Percentiles rank a stretch among this genome's conserved stretches.
These are phyloP conservation scores for Linderniella brevidens DNA, from an alignment of 257 asterid genomes.

Conservation along the genomic window DNA sequence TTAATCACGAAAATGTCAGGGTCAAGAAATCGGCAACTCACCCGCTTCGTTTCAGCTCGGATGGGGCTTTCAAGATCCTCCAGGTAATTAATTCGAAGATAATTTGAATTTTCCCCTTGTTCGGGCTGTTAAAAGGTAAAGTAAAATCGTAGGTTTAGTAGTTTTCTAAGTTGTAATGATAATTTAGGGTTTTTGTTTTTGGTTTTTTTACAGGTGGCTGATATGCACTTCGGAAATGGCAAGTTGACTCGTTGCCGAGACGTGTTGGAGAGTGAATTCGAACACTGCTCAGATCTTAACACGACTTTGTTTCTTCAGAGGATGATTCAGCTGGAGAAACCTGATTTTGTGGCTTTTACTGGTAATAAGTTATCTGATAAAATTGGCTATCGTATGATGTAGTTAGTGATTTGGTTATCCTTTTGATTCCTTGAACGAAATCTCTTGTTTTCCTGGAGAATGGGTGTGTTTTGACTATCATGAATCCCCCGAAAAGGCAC, in stretches of 20 bases:
- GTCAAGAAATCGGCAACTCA: conserved; percentile 34
- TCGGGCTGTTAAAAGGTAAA: not conserved
- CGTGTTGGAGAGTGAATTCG: conserved; percentile 48
- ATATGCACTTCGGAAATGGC: conserved; percentile 94
- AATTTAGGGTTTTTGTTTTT: not conserved
- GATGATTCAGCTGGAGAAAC: conserved; percentile 62
- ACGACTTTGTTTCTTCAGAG: conserved; percentile 58
- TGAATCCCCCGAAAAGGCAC: no score
- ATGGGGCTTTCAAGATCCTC: conserved; percentile 88
- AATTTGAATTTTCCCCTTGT: not conserved
- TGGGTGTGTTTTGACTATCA: no score
- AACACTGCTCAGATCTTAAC: conserved; percentile 64
- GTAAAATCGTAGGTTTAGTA: not conserved
- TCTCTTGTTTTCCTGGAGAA: no score
- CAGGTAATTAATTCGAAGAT: conserved; percentile 33
- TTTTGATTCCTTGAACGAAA: no score
- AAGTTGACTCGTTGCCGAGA: conserved; percentile 74
- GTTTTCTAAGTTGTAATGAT: not conserved
- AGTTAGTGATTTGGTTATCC: not conserved
- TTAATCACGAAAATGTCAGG: conserved; percentile 26
- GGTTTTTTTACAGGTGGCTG: conserved; percentile 57
- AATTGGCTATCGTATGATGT: not conserved
- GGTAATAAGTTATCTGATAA: conserved; percentile 19
- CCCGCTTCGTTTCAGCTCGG: conserved; percentile 68
- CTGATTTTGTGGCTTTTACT: conserved; percentile 89